A percentile compares a stretch with the other conserved stretches of the same genome.
Evolutionary conservation across 306 rosid genomes (phyloP).

Genomic region (Notholithocarpus densiflorus): DNA sequence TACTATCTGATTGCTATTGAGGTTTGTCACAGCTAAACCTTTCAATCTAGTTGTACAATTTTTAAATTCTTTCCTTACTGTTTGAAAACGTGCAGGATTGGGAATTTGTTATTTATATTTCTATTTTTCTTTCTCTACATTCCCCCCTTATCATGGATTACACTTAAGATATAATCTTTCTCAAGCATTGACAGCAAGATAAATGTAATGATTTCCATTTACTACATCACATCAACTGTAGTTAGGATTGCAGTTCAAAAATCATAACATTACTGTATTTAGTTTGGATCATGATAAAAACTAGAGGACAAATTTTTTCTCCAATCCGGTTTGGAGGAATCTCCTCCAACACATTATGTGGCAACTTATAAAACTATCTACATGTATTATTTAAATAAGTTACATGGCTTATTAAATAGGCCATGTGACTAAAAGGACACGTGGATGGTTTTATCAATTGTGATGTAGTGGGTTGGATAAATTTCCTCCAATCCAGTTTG

Average conservation of each 20-base stretch:
- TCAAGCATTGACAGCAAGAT: neutral
- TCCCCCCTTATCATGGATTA: neutral
- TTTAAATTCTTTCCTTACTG: neutral
- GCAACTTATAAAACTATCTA: no score
- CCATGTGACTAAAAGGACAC: no score
- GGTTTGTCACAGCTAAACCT: constrained; percentile 42
- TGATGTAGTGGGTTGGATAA: no score
- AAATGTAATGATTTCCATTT: neutral
- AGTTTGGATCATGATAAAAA: neutral
- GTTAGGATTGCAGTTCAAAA: neutral
- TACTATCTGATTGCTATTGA: constrained; percentile 91
- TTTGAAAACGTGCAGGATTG: neutral
- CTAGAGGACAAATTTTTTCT: no score
- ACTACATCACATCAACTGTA: neutral
- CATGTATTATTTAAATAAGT: no score
- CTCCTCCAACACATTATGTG: no score
- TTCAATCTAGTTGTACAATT: neutral
- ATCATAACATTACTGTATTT: neutral
- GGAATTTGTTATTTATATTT: neutral
- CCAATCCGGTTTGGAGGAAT: no score
- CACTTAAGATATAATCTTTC: neutral
- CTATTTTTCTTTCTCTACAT: neutral
- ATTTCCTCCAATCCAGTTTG: no score
- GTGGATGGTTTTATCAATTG: no score
- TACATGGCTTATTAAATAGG: no score